These are phyloP conservation scores for Apiospora kogelbergensis DNA, from an alignment of 2,329 filamentous ascomycete species.

Conservation along the genomic window DNA sequence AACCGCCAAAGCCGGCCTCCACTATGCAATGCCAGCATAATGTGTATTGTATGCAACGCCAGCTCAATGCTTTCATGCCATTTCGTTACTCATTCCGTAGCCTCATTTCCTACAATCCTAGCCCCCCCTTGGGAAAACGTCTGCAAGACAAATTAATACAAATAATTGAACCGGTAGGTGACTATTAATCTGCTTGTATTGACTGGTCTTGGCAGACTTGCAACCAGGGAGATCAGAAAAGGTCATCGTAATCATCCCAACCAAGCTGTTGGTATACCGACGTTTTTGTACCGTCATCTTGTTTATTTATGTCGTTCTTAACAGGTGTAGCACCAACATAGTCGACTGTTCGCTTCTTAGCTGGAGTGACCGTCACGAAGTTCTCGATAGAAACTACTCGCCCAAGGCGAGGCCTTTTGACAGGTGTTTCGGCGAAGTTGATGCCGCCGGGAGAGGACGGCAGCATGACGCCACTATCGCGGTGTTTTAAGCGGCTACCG, in stretches of 20 bases:
- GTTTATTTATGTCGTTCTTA: slow-evolving; percentile 14
- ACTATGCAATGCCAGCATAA: slow-evolving; percentile 4
- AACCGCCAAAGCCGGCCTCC: neutral
- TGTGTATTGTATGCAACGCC: neutral
- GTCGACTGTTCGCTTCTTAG: slow-evolving; percentile 19
- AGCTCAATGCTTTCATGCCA: slow-evolving; percentile 22
- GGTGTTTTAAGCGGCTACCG: slow-evolving; percentile 18
- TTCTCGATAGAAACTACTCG: slow-evolving; percentile 20
- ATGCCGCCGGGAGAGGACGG: slow-evolving; percentile 27
- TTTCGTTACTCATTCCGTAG: slow-evolving; percentile 18
- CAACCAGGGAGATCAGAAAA: slow-evolving; percentile 14
- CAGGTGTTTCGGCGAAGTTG: slow-evolving; percentile 35
- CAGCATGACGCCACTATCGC: slow-evolving; percentile 31
- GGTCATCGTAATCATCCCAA: slow-evolving; percentile 55
- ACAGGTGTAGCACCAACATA: neutral
- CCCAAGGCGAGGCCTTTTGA: slow-evolving; percentile 25
- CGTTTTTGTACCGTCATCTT: slow-evolving; percentile 25
- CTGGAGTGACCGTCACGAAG: slow-evolving; percentile 24
- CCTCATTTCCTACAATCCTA: neutral
- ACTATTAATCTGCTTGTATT: neutral
- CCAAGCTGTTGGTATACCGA: slow-evolving; percentile 56
- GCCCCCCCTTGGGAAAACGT: neutral
- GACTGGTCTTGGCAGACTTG: neutral
- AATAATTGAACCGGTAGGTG: neutral
- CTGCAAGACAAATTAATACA: neutral